Base-by-base conservation (phyloP, 805 yeast species). In the Candida maltosa region DNA sequence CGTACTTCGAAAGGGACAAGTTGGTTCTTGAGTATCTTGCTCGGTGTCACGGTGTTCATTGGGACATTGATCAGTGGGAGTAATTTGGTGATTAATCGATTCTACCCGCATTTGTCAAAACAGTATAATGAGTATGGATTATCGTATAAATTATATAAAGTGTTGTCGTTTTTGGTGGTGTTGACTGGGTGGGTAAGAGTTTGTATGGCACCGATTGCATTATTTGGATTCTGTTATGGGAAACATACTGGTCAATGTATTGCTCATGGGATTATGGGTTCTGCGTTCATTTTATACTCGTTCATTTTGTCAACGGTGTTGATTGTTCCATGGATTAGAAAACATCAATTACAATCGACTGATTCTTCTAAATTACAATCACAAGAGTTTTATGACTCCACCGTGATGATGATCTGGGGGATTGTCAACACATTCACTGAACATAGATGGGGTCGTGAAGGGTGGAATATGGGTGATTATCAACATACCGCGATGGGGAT, bases 401-500 rank as follows among this genome's bases (percentile, higher is more conserved):
- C 73, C 27, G 73, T 87, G 26, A 87, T 91, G 78, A 81, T 87
- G 35, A 57, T 71, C 8, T 91, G 96, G 95, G 97, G 97, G 5
- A 78, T 88, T 22, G 83, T 91, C 39, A 91, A 91, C 57, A 88
- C 97, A 1, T 91, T 91, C 60, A 91, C 97, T 2, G 97, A 91
- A 60, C 97, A 91, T 59, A 66, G 97, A 42, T 91, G 97, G 97
- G 95, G 95, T 25, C 53, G 58, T 21, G 93, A 88, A 54, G 77
- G 69, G 6, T 91, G 97, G 97, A 73, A 76, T 28, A 94, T 85
- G 68, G 93, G 95, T 7, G 97, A 88, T 58, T 87, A 83, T 56
- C 96, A 89, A 63, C 97, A 89, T 58, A 89, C 97, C 0, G 77
- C 93, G 15, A 87, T 91, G 96, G 97, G 97, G 1, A 84, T 91